Evolutionary conservation across 1,139 yeast genomes (phyloP).

Genomic region (Hanseniaspora sp.): DNA sequence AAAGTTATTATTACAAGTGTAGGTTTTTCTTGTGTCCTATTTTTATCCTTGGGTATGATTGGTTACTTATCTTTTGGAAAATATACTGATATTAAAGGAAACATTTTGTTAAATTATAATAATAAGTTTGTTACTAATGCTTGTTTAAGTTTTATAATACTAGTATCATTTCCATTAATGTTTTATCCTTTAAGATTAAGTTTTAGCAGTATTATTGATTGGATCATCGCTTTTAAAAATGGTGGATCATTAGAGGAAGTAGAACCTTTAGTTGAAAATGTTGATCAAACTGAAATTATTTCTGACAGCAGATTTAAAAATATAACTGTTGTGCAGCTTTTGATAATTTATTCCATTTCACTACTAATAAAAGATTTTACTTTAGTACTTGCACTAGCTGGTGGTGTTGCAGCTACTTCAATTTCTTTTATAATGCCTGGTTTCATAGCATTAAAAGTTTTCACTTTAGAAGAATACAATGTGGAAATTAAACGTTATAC

Average conservation of each 20-base stretch:
- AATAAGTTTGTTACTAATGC: constrained; percentile 30
- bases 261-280: constrained; percentile 19
- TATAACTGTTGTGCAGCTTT: constrained; percentile 39
- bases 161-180: constrained; percentile 82
- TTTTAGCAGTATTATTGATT: constrained; percentile 58
- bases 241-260: neutral
- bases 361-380: constrained; percentile 65
- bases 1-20: constrained; percentile 49
- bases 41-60: constrained; percentile 58
- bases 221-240: constrained; percentile 29
- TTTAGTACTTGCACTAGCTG: constrained; percentile 77
- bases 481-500: constrained; percentile 38
- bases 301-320: constrained; percentile 38
- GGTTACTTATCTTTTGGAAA: constrained; percentile 82
- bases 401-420: constrained; percentile 90
- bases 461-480: constrained; percentile 31
- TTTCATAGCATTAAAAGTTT: constrained; percentile 65
- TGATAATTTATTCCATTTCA: constrained; percentile 52
- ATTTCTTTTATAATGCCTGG: constrained; percentile 91
- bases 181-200: constrained; percentile 88
- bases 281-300: constrained; percentile 28
- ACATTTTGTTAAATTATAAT: constrained; percentile 59
- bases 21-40: constrained; percentile 46
- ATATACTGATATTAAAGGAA: constrained; percentile 53
- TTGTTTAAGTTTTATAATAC: constrained; percentile 69